Percentiles rank a stretch among this genome's conserved stretches.
phyloP scores from a whole-genome alignment of 495 filamentous ascomycete genomes.

The Xeromyces bisporus region DNA sequence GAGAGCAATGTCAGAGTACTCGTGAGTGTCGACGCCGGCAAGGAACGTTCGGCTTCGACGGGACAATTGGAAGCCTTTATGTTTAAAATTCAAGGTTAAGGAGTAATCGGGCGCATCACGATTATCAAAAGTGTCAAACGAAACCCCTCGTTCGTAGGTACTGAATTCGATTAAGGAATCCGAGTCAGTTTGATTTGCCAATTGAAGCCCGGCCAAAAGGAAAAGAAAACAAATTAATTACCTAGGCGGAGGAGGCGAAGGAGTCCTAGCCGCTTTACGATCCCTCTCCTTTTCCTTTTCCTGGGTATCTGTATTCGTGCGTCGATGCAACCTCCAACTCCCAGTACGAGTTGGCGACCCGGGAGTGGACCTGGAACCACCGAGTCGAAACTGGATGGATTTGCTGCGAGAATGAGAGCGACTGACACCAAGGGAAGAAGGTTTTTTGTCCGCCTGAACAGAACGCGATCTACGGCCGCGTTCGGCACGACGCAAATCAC shows the following conservation, averaged over 20 bases:
- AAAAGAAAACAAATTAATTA: slow-evolving; percentile 5
- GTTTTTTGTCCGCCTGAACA: background rate
- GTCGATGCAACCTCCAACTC: slow-evolving; percentile 15
- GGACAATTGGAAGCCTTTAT: slow-evolving; percentile 74
- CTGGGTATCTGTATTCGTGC: slow-evolving; percentile 9
- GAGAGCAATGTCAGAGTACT: slow-evolving; percentile 88
- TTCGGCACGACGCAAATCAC: too few relatives aligned
- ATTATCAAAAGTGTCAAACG: slow-evolving; percentile 88
- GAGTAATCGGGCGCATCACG: slow-evolving; percentile 64
- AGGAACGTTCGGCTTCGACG: slow-evolving; percentile 81
- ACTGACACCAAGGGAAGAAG: slow-evolving; percentile 9
- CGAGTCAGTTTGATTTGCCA: background rate
- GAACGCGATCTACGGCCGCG: too few relatives aligned
- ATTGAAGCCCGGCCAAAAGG: background rate
- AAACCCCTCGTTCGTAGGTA: slow-evolving; percentile 45
- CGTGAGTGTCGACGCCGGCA: slow-evolving; percentile 85
- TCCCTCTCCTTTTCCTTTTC: slow-evolving; percentile 11
- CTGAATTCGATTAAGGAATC: slow-evolving; percentile 10
- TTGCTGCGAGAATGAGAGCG: slow-evolving; percentile 15
- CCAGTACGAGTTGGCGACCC: slow-evolving; percentile 15
- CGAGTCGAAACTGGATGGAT: slow-evolving; percentile 29
- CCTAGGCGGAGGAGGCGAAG: slow-evolving; percentile 26
- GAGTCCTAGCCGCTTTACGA: slow-evolving; percentile 4
- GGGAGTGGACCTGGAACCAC: slow-evolving; percentile 12
- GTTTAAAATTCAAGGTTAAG: slow-evolving; percentile 73